phyloP scores from a whole-genome alignment of 805 yeast genomes.

The Cyberlindnera xylosilytica region DNA sequence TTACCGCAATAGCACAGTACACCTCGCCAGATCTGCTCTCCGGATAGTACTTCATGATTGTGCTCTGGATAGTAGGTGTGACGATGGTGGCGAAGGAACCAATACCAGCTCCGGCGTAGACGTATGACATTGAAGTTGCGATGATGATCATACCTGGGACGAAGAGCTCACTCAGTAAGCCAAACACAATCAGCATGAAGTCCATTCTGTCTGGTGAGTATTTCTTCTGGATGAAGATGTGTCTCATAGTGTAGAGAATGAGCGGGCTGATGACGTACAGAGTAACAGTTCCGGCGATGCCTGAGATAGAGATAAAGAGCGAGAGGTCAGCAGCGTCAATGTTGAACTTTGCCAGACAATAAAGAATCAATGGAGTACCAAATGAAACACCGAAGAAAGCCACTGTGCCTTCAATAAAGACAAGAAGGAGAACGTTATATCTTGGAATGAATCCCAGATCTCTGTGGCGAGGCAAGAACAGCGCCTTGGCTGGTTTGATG shows the following conservation, averaged over 20 bases:
- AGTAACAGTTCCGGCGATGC: constrained; percentile 45
- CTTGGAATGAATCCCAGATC: constrained; percentile 36
- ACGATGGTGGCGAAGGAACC: constrained; percentile 45
- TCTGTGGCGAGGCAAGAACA: constrained; percentile 49
- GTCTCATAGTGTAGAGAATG: constrained; percentile 35
- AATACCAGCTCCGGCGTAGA: constrained; percentile 4
- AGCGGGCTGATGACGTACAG: constrained; percentile 53
- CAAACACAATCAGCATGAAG: constrained; percentile 33
- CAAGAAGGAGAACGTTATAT: constrained; percentile 44
- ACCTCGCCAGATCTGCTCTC: constrained; percentile 63
- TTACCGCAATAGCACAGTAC: constrained; percentile 64
- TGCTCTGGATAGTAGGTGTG: constrained; percentile 56
- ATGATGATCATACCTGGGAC: constrained; percentile 35
- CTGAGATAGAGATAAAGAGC: constrained; percentile 48
- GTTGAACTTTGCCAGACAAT: constrained; percentile 47
- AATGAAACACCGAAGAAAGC: constrained; percentile 39
- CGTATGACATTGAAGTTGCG: constrained; percentile 23
- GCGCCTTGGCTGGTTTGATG: constrained; percentile 42
- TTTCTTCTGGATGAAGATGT: constrained; percentile 32
- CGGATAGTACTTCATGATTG: constrained; percentile 59
- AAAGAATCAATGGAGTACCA: constrained; percentile 44
- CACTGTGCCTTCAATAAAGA: constrained; percentile 45
- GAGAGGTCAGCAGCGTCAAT: constrained; percentile 59
- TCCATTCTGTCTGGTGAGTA: constrained; percentile 54
- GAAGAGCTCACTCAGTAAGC: constrained; percentile 34